Base-by-base conservation (phyloP, 257 asterid genomes). In the Lantana camara region DNA sequence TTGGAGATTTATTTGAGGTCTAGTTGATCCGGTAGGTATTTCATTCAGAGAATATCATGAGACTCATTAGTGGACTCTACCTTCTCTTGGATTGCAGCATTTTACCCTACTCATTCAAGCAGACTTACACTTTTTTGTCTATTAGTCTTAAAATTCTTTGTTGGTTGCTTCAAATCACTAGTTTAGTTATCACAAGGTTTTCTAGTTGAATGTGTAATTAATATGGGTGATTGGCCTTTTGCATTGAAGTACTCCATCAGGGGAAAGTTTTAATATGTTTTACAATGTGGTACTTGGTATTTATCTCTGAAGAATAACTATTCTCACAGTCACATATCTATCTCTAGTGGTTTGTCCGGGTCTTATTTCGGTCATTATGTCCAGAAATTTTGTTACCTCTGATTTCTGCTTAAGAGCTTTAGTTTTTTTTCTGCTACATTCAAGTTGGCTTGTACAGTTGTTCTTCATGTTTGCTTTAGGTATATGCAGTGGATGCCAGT, bases 401-500 rank as follows among this genome's bases (percentile, higher is more conserved):
- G n/a, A n/a, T n/a, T n/a, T n/a, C 30, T 73, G 68, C 60, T 47
- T 52, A n/a, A 21, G 64, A 57, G 30, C 61, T n/a, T n/a, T n/a
- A 24, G 24, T 7, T 30, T 64, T 59, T 21, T 57, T 27, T 51
- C 64, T 65, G 47, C 73, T 62, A 44, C 72, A n/a, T 41, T 46
- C 19, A 35, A 42, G 67, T 68, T 35, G 64, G 27, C 53, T 67
- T 51, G 48, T 48, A 12, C 69, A 68, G 65, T 59, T 67, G 38
- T 64, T 13, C n/a, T 58, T 59, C 59, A 56, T 37, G 60, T 69
- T 73, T 82, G 35, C 58, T 76, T 69, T 74, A 93, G 99, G 99
- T 93, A 45, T 93, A 93, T 87, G 99, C 99, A 60, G 97, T 93
- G 60, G 99, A 93, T 83, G 99, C 99, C 73, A 93, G 99, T 80